Evolutionary conservation across 306 rosid genomes (phyloP).

Genomic region (Citrullus amarus): DNA sequence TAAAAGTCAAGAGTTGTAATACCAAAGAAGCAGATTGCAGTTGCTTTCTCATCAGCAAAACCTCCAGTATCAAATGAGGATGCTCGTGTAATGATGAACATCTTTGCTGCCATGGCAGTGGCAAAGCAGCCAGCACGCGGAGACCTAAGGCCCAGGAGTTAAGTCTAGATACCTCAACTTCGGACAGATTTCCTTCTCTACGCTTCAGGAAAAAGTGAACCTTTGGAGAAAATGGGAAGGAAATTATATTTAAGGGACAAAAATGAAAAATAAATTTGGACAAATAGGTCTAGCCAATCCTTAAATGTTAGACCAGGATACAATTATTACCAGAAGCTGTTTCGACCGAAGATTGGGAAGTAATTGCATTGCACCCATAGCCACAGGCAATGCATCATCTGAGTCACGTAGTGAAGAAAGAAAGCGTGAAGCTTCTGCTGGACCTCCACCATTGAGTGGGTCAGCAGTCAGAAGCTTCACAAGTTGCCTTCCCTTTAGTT

Average conservation of each 20-base stretch:
- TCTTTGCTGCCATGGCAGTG: conserved; percentile 97
- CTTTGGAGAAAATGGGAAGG: conserved; percentile 31
- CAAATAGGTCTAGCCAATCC: background rate
- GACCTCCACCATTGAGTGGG: conserved; percentile 97
- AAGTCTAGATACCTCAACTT: conserved; percentile 77
- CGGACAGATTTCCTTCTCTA: conserved; percentile 89
- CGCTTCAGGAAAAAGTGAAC: conserved; percentile 97
- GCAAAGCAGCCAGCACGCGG: conserved; percentile 86
- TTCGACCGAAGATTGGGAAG: conserved; percentile 92
- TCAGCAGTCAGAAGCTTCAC: conserved; percentile 98
- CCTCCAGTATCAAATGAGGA: conserved; percentile 89
- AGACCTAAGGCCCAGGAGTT: conserved; percentile 98
- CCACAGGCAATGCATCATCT: conserved; percentile 96
- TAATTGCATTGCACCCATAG: conserved; percentile 99
- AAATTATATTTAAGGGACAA: conserved; percentile 14
- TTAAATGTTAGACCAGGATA: conserved; percentile 11
- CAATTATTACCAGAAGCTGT: conserved; percentile 79
- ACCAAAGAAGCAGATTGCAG: conserved; percentile 90
- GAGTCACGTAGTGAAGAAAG: conserved; percentile 89
- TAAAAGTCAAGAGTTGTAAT: conserved; percentile 18
- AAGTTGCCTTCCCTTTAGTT: conserved; percentile 92
- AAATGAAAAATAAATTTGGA: conserved; percentile 12
- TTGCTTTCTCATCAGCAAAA: conserved; percentile 91
- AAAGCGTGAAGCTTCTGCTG: conserved; percentile 98
- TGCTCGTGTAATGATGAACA: conserved; percentile 94